Conservation (phyloP, 2,329 filamentous ascomycete genomes). For the Triangularia setosa region DNA sequence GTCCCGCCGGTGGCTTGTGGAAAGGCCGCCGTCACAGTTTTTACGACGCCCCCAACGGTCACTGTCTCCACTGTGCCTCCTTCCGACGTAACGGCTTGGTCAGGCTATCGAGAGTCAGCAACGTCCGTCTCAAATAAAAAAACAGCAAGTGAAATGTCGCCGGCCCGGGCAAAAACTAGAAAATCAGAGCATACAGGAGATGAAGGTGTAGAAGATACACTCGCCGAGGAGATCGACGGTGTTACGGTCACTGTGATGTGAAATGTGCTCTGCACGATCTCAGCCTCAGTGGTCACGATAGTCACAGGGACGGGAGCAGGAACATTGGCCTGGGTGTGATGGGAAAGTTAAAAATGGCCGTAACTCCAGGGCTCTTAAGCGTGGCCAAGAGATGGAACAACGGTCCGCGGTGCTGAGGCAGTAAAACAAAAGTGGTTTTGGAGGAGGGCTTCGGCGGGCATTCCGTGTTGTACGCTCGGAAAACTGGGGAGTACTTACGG, state of each 20-base stretch:
- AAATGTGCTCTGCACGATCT: conserved; percentile 37
- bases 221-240: conserved; percentile 27
- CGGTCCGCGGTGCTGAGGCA: not conserved
- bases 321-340: not conserved
- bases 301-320: conserved; percentile 14
- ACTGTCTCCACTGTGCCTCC: conserved; percentile 44
- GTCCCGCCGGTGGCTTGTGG: conserved; percentile 34
- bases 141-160: not conserved
- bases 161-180: not conserved
- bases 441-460: not conserved
- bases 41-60: conserved; percentile 49
- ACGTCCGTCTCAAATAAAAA: not conserved
- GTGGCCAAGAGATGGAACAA: not conserved
- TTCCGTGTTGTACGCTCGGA: not conserved
- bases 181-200: conserved; percentile 37
- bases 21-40: conserved; percentile 49
- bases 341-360: not conserved
- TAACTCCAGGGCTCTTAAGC: not conserved
- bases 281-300: conserved; percentile 26
- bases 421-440: not conserved
- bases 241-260: conserved; percentile 34
- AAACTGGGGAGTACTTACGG: conserved; percentile 1
- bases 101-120: not conserved
- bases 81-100: conserved; percentile 9
- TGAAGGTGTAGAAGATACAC: conserved; percentile 29